phyloP scores from a whole-genome alignment of 176 grass and related monocot species.

The Avena insularis region DNA sequence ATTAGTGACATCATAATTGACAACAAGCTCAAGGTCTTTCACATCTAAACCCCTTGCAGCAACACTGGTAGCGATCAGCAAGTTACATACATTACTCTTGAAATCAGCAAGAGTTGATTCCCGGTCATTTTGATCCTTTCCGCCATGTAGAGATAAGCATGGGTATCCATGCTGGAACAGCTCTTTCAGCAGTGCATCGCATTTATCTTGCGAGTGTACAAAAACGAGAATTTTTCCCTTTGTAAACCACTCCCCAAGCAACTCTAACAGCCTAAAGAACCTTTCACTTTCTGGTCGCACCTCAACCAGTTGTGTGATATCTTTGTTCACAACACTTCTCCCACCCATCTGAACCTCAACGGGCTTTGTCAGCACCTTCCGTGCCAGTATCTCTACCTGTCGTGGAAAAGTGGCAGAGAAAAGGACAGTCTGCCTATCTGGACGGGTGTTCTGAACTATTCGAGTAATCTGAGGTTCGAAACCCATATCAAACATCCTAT shows the following conservation, averaged over 20 bases:
- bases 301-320: constrained; percentile 87
- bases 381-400: constrained; percentile 90
- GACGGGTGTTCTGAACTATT: constrained; percentile 87
- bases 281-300: constrained; percentile 80
- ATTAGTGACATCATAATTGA: constrained; percentile 95
- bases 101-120: constrained; percentile 96
- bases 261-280: constrained; percentile 82
- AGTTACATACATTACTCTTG: constrained; percentile 85
- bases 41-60: constrained; percentile 96
- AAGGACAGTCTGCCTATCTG: constrained; percentile 88
- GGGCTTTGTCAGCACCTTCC: constrained; percentile 86
- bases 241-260: constrained; percentile 87
- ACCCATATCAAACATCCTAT: constrained; percentile 99
- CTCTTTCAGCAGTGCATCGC: constrained; percentile 93
- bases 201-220: constrained; percentile 99
- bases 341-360: constrained; percentile 94
- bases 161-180: constrained; percentile 92
- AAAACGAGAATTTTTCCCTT: constrained; percentile 99
- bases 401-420: constrained; percentile 97
- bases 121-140: constrained; percentile 94
- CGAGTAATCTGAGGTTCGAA: constrained; percentile 96
- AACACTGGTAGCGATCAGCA: constrained; percentile 90
- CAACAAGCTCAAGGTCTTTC: constrained; percentile 93
- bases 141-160: constrained; percentile 87
- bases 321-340: constrained; percentile 96